Conservation (phyloP, 1,139 yeast species). For the Candida tetrigidarum region DNA sequence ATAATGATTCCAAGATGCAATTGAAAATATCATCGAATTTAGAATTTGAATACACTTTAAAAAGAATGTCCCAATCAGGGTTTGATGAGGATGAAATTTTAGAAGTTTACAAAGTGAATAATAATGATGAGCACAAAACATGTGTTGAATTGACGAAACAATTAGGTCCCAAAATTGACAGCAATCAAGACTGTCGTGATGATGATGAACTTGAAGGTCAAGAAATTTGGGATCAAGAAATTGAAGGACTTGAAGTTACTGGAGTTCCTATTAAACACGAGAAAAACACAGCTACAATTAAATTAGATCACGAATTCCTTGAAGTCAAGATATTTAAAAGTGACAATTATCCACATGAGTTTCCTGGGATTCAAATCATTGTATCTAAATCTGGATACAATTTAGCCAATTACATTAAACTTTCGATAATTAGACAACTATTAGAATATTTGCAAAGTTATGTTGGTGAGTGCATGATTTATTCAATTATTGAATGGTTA, state of each 20-base stretch:
- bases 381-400: constrained; percentile 49
- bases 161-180: constrained; percentile 25
- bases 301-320: constrained; percentile 35
- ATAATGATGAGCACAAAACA: constrained; percentile 54
- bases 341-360: constrained; percentile 54
- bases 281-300: constrained; percentile 28
- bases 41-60: constrained; percentile 45
- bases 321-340: constrained; percentile 55
- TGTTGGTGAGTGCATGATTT: constrained; percentile 73
- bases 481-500: constrained; percentile 72
- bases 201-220: constrained; percentile 21
- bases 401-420: constrained; percentile 75
- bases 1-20: constrained; percentile 49
- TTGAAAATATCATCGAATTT: constrained; percentile 51
- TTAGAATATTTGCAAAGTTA: constrained; percentile 47
- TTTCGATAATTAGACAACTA: constrained; percentile 60
- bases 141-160: constrained; percentile 54
- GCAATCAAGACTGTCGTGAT: too few relatives aligned
- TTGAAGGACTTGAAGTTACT: constrained; percentile 67
- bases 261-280: constrained; percentile 30
- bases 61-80: constrained; percentile 68
- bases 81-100: constrained; percentile 67
- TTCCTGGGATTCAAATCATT: constrained; percentile 66
- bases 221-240: constrained; percentile 74
- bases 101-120: constrained; percentile 43